Conservation (phyloP, 1,284 basidiomycete genomes). For the Ustilago shanxiensis region DNA sequence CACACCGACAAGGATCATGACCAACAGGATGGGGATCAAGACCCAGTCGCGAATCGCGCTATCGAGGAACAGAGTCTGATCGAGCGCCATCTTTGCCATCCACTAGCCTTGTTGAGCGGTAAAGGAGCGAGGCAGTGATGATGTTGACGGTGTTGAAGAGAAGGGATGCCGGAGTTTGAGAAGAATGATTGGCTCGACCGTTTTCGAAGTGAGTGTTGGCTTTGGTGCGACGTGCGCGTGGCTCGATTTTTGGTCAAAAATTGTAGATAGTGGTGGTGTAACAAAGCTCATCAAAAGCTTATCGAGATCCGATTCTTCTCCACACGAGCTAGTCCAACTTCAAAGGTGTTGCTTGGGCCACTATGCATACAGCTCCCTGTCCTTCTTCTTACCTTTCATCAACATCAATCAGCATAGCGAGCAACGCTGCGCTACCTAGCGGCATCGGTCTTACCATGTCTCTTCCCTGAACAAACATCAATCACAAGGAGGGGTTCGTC, state of each 20-base stretch:
- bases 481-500: neutral
- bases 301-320: conserved; percentile 11
- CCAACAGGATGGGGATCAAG: conserved; percentile 94
- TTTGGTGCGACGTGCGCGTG: conserved; percentile 5
- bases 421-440: neutral
- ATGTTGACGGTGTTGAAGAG: neutral
- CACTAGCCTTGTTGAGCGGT: neutral
- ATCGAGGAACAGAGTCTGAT: conserved; percentile 57
- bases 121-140: neutral
- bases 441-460: neutral
- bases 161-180: neutral
- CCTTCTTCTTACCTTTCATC: neutral
- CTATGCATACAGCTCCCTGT: neutral
- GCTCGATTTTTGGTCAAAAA: neutral
- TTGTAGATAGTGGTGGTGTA: neutral
- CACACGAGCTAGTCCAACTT: neutral
- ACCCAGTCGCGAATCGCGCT: conserved; percentile 75
- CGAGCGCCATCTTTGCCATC: conserved; percentile 36
- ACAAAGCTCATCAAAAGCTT: neutral
- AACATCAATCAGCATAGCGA: neutral
- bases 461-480: neutral
- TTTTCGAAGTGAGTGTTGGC: neutral
- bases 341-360: conserved; percentile 8
- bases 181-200: conserved; percentile 7
- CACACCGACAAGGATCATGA: conserved; percentile 97